Evolutionary conservation across 345 rosid species (phyloP), one percentile per base, ranked within the genome.

Genomic region (Aegle marmelos): DNA sequence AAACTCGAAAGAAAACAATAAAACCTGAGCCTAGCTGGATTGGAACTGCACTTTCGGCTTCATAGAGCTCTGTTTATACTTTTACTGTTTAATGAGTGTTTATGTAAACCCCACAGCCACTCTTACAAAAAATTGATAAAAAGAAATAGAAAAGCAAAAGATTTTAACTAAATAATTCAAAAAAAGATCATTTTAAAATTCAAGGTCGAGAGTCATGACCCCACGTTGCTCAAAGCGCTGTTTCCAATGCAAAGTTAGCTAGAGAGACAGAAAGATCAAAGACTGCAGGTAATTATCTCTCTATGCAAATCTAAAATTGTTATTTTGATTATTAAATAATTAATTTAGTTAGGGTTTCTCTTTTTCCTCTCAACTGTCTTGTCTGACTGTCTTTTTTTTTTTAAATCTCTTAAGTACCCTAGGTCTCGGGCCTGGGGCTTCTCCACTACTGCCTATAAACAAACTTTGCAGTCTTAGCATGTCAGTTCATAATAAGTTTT

Each of bases 341-440:
- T 45, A 45, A 45, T 1, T 11, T 45, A 45, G 10, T 54, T 70
- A 2, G 56, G 53, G 60, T 14, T 68, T 9, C n/a, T 59, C 72
- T 73, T 50, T 41, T 76, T 27, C 57, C 25, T 76, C 79, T 83
- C 82, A 85, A 82, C 80, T 86, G 91, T 92, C 92, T 89, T 91
- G 97, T 89, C 92, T 82, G 86, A 83, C 82, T 82, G 91, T 82
- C 87, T 83, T 87, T 86, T 83, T 86, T 86, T 83, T 85, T 34
- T 34, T 34, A 34, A 36, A 36, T 36, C 39, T 45, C n/a, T 11
- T 3, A 81, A 89, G 88, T 86, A 76, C 82, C 83, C 80, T 79
- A 33, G 68, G 80, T 85, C 87, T 45, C 3, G 27, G 75, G 78
- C 87, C 87, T 45, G 3, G 27, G 75, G 78, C 87, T 87, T 81